Conservation (phyloP, 2,329 filamentous ascomycete genomes). For the Zarea fungicola region DNA sequence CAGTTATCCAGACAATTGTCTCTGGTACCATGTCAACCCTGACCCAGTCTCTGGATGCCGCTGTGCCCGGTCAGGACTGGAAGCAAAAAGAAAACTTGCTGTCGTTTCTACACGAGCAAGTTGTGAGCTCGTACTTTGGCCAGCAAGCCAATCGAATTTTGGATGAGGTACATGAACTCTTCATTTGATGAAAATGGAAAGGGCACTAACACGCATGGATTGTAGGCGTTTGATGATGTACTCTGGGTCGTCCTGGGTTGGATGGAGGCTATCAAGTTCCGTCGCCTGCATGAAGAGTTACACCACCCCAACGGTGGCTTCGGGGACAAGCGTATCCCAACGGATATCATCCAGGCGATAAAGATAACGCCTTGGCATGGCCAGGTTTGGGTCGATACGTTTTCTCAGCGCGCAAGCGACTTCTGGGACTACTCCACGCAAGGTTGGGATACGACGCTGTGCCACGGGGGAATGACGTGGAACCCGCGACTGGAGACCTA, state of each 20-base stretch:
- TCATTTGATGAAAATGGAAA: no score
- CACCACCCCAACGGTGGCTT: slow-evolving; percentile 44
- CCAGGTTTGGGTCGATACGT: slow-evolving; percentile 66
- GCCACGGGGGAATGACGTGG: slow-evolving; percentile 87
- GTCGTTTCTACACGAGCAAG: slow-evolving; percentile 73
- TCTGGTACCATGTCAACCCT: slow-evolving; percentile 69
- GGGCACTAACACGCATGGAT: slow-evolving; percentile 3
- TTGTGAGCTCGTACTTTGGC: slow-evolving; percentile 76
- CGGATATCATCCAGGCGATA: slow-evolving; percentile 28
- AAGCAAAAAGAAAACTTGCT: slow-evolving; percentile 70
- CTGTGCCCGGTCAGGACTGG: slow-evolving; percentile 33
- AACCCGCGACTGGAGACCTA: slow-evolving; percentile 75
- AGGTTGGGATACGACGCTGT: slow-evolving; percentile 79
- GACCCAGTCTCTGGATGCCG: slow-evolving; percentile 49
- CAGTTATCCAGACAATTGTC: slow-evolving; percentile 75
- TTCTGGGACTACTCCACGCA: slow-evolving; percentile 78
- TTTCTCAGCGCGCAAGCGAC: slow-evolving; percentile 74
- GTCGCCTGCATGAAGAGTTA: slow-evolving; percentile 59
- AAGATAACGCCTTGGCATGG: slow-evolving; percentile 64
- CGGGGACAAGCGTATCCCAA: slow-evolving; percentile 18
- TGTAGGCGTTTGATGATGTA: slow-evolving; percentile 85
- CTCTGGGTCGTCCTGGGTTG: slow-evolving; percentile 92
- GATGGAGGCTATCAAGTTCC: slow-evolving; percentile 76
- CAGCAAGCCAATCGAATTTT: slow-evolving; percentile 73
- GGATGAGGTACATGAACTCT: slow-evolving; percentile 37